Evolutionary conservation across 2,329 filamentous ascomycete genomes (phyloP), one percentile per base, ranked within the genome.

Genomic region (Exophiala calicioides): DNA sequence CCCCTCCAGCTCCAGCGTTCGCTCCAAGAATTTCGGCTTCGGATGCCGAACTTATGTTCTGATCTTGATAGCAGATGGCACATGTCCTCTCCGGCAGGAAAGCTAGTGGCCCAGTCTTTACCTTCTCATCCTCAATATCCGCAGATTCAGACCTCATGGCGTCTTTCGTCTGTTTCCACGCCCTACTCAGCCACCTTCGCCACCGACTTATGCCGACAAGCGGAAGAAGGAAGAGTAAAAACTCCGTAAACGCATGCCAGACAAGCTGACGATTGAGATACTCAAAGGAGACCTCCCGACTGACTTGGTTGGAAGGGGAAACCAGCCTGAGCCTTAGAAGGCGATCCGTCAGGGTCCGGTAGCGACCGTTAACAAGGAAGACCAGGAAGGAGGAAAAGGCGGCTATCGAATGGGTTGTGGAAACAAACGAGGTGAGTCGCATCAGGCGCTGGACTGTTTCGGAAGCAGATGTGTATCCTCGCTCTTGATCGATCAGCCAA

Each of bases 201-300:
- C 93, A 98, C 56, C 90, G 81, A 61, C 87, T 85, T 58, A 98
- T 91, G 40, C 93, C 93, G 31, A 98, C 87, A n/a, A 98, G 78
- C 0, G 93, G 93, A n/a, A 98, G 77, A 13, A 97, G 80, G 66
- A 97, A 98, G 23, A 98, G 79, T n/a, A 98, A 75, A 60, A 98
- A 98, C 66, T 98, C 93, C 19, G 93, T 98, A 62, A 98, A 95
- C n/a, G 93, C 93, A 69, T 98, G 93, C 93, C 93, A 98, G 27
- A 98, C 93, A 8, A 98, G 81, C 70, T 98, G 93, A 36, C 93
- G 84, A 66, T 98, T 98, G 38, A 97, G 80, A 62, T 96, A 97
- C 69, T 98, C 93, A 64, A 98, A 97, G 1, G 88, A 95, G 19
- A 98, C 90, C 68, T 97, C 90, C 23, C 91, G 80, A 64, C 82